Base-by-base conservation (phyloP, 106 monocot species). In the Phalaenopsis equestris region DNA sequence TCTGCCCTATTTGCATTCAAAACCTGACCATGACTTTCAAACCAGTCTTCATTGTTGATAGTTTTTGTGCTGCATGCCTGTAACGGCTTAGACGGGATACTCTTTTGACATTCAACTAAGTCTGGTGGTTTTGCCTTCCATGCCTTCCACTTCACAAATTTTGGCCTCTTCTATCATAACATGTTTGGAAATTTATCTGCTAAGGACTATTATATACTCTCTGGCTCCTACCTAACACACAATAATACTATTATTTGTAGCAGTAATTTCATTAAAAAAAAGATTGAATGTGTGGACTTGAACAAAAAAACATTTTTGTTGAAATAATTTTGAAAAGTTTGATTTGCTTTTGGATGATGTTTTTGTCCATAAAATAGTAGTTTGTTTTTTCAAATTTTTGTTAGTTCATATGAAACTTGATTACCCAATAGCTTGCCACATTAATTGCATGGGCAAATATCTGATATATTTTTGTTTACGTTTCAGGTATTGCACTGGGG, bases 401-500 rank as follows among this genome's bases (percentile, higher is more conserved):
- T 68, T 4, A 6, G 61, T 21, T 61, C 61, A n/a, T 61, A 21
- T 61, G 61, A 61, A 24, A 65, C 64, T 65, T 65, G 6, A 65
- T 65, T 65, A 65, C 64, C 10, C 11, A 65, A 57, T 57, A 23
- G 64, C 23, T 65, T 8, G 23, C 23, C 24, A 23, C 64, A 65
- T 65, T 65, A 23, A 23, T 65, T 24, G n/a, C 21, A 65, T 65
- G 21, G 64, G 21, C 64, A 65, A 61, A 21, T 65, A 65, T 61
- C 64, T 65, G 64, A 24, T 24, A 2, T 52, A 52, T 52, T 14
- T 52, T 14, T 52, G 10, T 11, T 41, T 42, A 74, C 52, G 11
- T 77, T 86, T 67, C 80, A 98, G 97, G 97, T 98, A 98, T 79
- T 98, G 97, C 78, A 98, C 97, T 83, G 97, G 97, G 76, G 97